These are phyloP conservation scores for Geosmithia morbida DNA, from an alignment of 2,329 filamentous ascomycete genomes.

Conservation along the genomic window DNA sequence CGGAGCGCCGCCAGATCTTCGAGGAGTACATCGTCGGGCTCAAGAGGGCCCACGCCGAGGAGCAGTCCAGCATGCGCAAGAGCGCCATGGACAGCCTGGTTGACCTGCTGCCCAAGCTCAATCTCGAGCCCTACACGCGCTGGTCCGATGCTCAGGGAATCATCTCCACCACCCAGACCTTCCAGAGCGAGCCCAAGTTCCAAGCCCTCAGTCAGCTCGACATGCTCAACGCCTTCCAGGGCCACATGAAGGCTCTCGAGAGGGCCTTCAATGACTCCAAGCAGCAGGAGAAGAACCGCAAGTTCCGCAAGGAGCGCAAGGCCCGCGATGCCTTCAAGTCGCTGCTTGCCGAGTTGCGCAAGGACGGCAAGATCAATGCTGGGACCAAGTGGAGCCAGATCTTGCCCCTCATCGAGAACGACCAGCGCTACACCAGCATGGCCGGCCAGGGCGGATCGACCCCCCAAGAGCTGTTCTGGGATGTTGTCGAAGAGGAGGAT, in stretches of 20 bases:
- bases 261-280: constrained; percentile 80
- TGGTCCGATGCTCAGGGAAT: constrained; percentile 83
- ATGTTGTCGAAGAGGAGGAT: constrained; percentile 87
- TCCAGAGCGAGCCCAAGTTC: constrained; percentile 75
- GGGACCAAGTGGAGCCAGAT: constrained; percentile 83
- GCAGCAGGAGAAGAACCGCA: constrained; percentile 74
- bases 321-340: constrained; percentile 68
- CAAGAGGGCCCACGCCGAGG: constrained; percentile 65
- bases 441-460: constrained; percentile 73
- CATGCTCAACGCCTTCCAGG: constrained; percentile 83
- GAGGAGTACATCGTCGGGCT: constrained; percentile 84
- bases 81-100: constrained; percentile 75
- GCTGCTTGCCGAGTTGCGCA: constrained; percentile 60
- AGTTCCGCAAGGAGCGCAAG: constrained; percentile 70
- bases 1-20: constrained; percentile 78
- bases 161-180: constrained; percentile 63
- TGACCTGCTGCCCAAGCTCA: constrained; percentile 61
- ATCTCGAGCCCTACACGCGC: constrained; percentile 83
- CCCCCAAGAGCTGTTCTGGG: constrained; percentile 90
- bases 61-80: constrained; percentile 57
- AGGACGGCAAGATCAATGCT: constrained; percentile 71
- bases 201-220: constrained; percentile 76
- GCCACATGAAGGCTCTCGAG: constrained; percentile 86
- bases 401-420: constrained; percentile 58
- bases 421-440: constrained; percentile 72